These are phyloP conservation scores for Lactarius indigo DNA, from an alignment of 768 basidiomycete species.

Conservation along the genomic window DNA sequence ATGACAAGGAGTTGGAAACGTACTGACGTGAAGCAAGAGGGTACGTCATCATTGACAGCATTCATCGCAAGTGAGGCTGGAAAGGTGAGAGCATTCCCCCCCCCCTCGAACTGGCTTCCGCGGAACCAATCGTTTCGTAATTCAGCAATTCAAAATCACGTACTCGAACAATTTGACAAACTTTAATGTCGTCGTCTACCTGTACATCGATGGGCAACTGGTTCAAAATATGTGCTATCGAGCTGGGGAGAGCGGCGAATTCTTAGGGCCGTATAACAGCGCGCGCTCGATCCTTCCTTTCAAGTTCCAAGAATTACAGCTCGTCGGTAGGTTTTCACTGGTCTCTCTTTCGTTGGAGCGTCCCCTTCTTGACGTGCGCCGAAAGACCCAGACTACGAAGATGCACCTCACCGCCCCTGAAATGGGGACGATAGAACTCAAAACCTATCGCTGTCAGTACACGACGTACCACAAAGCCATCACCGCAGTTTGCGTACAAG, in stretches of 20 bases:
- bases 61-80: constrained; percentile 17
- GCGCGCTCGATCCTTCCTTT: not conserved
- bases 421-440: constrained; percentile 19
- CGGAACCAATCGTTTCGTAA: not conserved
- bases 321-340: constrained; percentile 9
- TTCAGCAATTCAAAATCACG: constrained; percentile 11
- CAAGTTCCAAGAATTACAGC: constrained; percentile 14
- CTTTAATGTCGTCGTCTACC: not conserved
- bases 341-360: not conserved
- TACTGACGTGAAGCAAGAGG: not conserved
- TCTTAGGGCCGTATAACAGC: not conserved
- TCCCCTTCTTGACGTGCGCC: not conserved
- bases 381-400: constrained; percentile 14
- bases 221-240: not conserved
- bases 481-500: accelerated
- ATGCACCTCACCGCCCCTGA: constrained; percentile 10
- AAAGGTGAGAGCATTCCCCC: constrained; percentile 5
- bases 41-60: not conserved
- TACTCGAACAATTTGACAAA: not conserved
- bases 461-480: too few relatives aligned
- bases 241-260: not conserved
- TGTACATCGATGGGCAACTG: constrained; percentile 11
- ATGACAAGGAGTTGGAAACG: not conserved
- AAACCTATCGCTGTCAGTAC: constrained; percentile 4
- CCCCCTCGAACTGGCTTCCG: not conserved